Conservation (phyloP, 1,284 basidiomycete genomes). For the Sporisorium reilianum region DNA sequence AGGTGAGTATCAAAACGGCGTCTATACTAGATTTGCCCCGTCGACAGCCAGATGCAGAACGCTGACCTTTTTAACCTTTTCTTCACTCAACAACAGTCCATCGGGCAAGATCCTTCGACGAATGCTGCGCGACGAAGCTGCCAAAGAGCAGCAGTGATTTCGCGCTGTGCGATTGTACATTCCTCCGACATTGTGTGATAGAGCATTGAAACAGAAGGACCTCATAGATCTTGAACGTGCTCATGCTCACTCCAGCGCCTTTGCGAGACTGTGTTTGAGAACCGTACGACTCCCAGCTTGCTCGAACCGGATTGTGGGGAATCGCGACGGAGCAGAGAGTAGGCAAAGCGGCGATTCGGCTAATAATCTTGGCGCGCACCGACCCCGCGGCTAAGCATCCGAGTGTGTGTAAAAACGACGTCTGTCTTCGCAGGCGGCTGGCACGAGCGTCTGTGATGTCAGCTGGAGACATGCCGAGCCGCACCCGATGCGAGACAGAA, state of each 20-base stretch:
- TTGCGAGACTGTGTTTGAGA: too few relatives aligned
- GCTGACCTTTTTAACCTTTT: constrained; percentile 1
- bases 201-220: background rate
- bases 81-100: constrained; percentile 24
- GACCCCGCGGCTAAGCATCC: constrained; percentile 10
- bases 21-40: too few relatives aligned
- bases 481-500: too few relatives aligned
- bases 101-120: constrained; percentile 67
- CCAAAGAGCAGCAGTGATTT: constrained; percentile 36
- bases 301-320: background rate
- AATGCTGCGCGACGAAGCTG: constrained; percentile 56
- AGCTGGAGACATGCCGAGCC: background rate
- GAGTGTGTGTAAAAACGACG: background rate
- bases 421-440: too few relatives aligned
- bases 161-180: background rate
- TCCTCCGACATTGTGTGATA: background rate
- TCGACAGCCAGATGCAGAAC: background rate
- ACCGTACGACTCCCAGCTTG: too few relatives aligned
- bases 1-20: too few relatives aligned
- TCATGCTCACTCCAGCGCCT: too few relatives aligned
- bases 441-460: constrained; percentile 5
- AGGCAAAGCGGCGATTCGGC: background rate
- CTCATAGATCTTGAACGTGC: background rate
- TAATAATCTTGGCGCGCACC: constrained; percentile 5
- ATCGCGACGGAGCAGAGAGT: background rate